Percentiles rank a stretch among this genome's conserved stretches.
Evolutionary conservation across 148 eudicot genomes (phyloP).

Genomic region (Cornus florida): DNA sequence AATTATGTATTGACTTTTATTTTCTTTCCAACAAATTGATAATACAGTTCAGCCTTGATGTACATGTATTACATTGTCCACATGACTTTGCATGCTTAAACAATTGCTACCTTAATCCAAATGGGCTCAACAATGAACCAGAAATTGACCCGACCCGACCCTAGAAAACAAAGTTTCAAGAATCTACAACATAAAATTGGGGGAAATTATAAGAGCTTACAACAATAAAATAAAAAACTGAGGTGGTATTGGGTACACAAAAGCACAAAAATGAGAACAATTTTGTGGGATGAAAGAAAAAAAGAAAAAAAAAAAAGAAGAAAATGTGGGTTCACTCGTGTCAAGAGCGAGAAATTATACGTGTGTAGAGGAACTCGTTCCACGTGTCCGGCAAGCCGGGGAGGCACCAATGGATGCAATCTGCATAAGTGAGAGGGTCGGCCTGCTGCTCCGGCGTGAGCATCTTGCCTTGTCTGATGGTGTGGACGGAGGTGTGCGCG

Average conservation of each 20-base stretch:
- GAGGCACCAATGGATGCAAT: constrained; percentile 97
- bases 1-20: constrained; percentile 14
- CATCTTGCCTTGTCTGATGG: constrained; percentile 83
- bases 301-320: not conserved
- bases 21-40: constrained; percentile 7
- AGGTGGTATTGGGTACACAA: not conserved
- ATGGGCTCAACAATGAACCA: not conserved
- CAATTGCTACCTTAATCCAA: not conserved
- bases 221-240: not conserved
- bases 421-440: constrained; percentile 67
- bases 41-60: constrained; percentile 8
- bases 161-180: not conserved
- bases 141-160: not conserved
- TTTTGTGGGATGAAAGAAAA: not conserved
- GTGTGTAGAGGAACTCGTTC: constrained; percentile 87
- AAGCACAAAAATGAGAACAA: not conserved
- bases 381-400: constrained; percentile 94
- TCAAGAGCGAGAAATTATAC: constrained; percentile 55
- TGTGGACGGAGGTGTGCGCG: constrained; percentile 88
- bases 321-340: not conserved
- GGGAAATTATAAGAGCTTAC: not conserved
- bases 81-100: not conserved
- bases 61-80: not conserved
- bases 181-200: not conserved
- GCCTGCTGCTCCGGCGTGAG: constrained; percentile 68